Evolutionary conservation across 2,329 filamentous ascomycete species (phyloP).

Genomic region (Sporothrix brunneoviolacea): DNA sequence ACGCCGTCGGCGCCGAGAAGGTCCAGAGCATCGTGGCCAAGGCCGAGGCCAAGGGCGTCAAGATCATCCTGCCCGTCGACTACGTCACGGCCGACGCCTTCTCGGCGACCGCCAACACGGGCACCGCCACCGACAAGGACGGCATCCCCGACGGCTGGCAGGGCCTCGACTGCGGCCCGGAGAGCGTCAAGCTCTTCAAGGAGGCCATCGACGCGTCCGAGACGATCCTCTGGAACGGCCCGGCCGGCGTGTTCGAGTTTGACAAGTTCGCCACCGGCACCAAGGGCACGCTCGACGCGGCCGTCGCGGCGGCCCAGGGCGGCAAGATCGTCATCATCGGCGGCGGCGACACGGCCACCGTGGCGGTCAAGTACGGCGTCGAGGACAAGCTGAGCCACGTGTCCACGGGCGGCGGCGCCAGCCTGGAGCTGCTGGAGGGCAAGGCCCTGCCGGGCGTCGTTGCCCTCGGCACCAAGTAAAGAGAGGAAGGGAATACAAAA

Average conservation of each 20-base stretch:
- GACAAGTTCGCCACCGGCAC: conserved; percentile 90
- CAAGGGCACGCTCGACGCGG: conserved; percentile 85
- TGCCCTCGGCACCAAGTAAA: conserved; percentile 80
- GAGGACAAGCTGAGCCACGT: conserved; percentile 98
- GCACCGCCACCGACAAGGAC: conserved; percentile 74
- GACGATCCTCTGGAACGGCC: conserved; percentile 99
- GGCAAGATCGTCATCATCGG: conserved; percentile 98
- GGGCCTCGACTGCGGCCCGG: conserved; percentile 89
- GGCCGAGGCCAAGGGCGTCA: conserved; percentile 93
- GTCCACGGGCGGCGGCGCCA: conserved; percentile 92
- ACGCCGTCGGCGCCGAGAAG: conserved; percentile 89
- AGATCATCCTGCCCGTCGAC: conserved; percentile 89
- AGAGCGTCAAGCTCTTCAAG: conserved; percentile 85
- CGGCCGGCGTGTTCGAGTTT: conserved; percentile 95
- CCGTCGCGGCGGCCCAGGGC: conserved; percentile 63
- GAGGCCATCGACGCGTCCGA: conserved; percentile 78
- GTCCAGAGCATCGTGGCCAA: conserved; percentile 84
- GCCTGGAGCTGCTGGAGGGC: conserved; percentile 92
- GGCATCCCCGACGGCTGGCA: conserved; percentile 97
- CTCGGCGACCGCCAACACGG: conserved; percentile 70
- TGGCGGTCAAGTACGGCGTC: conserved; percentile 92
- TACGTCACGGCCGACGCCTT: conserved; percentile 97
- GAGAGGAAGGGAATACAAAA: too few relatives aligned
- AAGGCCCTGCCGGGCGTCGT: conserved; percentile 93
- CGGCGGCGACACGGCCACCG: conserved; percentile 95